Evolutionary conservation across 2,329 filamentous ascomycete species (phyloP).

Genomic region (Sphaerostilbella broomeana): DNA sequence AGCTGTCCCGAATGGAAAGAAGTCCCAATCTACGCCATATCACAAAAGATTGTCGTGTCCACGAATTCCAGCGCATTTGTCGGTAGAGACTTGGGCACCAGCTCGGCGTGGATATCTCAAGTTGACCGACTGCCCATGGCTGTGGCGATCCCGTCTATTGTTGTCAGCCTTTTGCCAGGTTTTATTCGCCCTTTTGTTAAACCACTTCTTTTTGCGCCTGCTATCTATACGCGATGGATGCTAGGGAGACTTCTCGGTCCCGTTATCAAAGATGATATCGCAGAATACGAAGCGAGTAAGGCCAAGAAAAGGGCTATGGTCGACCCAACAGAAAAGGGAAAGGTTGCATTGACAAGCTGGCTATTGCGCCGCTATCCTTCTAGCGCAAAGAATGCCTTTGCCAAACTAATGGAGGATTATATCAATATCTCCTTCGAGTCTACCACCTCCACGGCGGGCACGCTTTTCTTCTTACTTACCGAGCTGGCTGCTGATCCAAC

Average conservation of each 20-base stretch:
- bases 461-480: constrained; percentile 24
- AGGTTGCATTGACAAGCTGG: neutral
- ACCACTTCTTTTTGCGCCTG: neutral
- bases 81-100: neutral
- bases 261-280: neutral
- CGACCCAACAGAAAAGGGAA: neutral
- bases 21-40: neutral
- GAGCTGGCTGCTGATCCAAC: constrained; percentile 41
- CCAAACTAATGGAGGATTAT: constrained; percentile 9
- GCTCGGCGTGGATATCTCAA: neutral
- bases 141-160: neutral
- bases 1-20: neutral
- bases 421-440: constrained; percentile 13
- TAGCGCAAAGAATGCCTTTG: neutral
- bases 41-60: neutral
- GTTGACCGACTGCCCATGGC: neutral
- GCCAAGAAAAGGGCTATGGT: neutral
- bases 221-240: neutral
- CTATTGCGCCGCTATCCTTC: constrained; percentile 1
- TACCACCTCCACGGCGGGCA: constrained; percentile 8
- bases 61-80: constrained; percentile 2
- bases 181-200: neutral
- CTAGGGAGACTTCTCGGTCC: neutral
- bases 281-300: neutral
- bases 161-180: neutral